Percentiles rank a stretch among this genome's conserved stretches.
Evolutionary conservation across 768 basidiomycete species (phyloP).

Genomic region (Tephrocybe sp.): DNA sequence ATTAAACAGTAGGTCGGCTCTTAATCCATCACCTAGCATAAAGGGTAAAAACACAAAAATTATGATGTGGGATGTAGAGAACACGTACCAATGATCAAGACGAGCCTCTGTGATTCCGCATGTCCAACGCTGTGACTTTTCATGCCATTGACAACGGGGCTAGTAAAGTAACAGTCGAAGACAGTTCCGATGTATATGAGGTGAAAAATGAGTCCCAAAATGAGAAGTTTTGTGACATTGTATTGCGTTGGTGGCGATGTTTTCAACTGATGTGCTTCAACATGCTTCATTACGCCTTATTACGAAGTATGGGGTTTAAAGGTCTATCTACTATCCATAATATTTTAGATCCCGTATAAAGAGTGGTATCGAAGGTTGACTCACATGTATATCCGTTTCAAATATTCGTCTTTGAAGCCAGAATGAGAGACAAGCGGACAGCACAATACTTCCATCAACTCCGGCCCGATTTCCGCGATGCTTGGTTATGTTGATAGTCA

Average conservation of each 20-base stretch:
- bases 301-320: neutral
- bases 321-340: neutral
- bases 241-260: conserved; percentile 22
- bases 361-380: neutral
- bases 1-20: conserved; percentile 77
- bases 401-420: neutral
- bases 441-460: no score
- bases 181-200: conserved; percentile 67
- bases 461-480: neutral
- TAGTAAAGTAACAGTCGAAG: conserved; percentile 90
- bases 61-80: neutral
- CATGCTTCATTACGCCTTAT: conserved; percentile 11
- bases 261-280: neutral
- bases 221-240: conserved; percentile 47
- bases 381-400: conserved; percentile 10
- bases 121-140: conserved; percentile 43
- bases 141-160: conserved; percentile 82
- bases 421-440: neutral
- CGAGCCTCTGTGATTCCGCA: conserved; percentile 68
- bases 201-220: conserved; percentile 75
- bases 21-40: conserved; percentile 71
- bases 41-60: neutral
- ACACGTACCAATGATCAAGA: conserved; percentile 72
- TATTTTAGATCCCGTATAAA: neutral
- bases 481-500: neutral